A percentile compares a stretch with the other conserved stretches of the same genome.
Evolutionary conservation across 1,139 yeast genomes (phyloP).

Genomic region (Taphrina deformans): DNA sequence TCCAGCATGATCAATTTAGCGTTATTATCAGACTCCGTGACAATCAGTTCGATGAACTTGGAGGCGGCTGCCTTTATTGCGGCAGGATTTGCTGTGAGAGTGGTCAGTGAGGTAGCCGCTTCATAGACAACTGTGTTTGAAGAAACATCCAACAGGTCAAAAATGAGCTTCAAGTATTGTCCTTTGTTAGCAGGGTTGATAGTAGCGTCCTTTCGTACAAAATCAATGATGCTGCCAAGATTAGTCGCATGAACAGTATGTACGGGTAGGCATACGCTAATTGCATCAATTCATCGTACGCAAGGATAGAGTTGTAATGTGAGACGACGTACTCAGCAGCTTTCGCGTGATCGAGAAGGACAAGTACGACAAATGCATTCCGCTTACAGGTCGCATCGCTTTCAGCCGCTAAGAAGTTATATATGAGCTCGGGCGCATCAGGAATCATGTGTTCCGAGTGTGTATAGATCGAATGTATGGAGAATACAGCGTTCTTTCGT

Average conservation of each 20-base stretch:
- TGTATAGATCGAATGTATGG: conserved; percentile 76
- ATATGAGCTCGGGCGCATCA: conserved; percentile 85
- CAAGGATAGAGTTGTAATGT: conserved; percentile 60
- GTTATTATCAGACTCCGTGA: conserved; percentile 88
- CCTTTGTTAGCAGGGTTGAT: conserved; percentile 61
- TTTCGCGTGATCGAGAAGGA: conserved; percentile 77
- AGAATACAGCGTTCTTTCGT: conserved; percentile 93
- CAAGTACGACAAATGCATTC: conserved; percentile 88
- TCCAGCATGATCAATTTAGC: conserved; percentile 90
- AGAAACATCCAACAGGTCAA: conserved; percentile 69
- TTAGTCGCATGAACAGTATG: neutral
- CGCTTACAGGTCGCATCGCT: conserved; percentile 92
- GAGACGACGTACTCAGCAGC: conserved; percentile 81
- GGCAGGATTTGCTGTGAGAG: conserved; percentile 66
- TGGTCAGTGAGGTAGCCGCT: conserved; percentile 82
- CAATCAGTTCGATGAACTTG: conserved; percentile 83
- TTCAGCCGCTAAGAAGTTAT: conserved; percentile 73
- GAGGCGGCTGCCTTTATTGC: conserved; percentile 74
- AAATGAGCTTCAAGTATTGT: conserved; percentile 69
- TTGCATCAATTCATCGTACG: conserved; percentile 83
- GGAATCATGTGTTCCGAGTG: conserved; percentile 80
- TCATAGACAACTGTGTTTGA: conserved; percentile 83
- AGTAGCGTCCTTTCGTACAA: conserved; percentile 55
- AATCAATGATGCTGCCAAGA: conserved; percentile 62
- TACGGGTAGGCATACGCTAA: conserved; percentile 51